Conservation (phyloP, 106 monocot genomes). For the Acanthochlamys bracteata region DNA sequence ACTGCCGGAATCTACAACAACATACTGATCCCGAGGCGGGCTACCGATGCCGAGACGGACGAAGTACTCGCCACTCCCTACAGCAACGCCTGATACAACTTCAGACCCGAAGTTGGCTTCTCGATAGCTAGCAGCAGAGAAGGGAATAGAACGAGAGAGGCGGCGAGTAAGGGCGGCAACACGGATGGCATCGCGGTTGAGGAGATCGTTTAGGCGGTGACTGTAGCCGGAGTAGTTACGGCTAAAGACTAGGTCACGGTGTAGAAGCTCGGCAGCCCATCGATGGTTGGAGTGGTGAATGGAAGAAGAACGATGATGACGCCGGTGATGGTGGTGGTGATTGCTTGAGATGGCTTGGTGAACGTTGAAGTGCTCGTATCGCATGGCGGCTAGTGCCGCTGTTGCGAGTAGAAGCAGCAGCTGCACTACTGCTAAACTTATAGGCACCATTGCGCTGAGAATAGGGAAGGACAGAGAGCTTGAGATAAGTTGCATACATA, state of each 20-base stretch:
- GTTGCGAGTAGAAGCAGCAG: neutral
- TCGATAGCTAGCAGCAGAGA: neutral
- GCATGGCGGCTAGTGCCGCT: neutral
- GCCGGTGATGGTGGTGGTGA: neutral
- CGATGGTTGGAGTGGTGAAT: neutral
- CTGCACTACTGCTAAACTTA: neutral
- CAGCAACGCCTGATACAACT: conserved; percentile 48
- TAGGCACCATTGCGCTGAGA: too few species aligned
- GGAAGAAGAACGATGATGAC: too few species aligned
- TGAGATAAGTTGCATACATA: too few species aligned
- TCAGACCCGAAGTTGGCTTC: conserved; percentile 38
- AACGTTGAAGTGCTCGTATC: conserved; percentile 14
- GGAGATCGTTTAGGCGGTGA: conserved; percentile 14
- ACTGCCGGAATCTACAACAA: conserved; percentile 80
- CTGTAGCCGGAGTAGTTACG: conserved; percentile 13
- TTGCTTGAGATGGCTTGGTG: conserved; percentile 4
- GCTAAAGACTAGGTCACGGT: conserved; percentile 21
- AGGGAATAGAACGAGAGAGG: conserved; percentile 6
- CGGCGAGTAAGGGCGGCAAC: conserved; percentile 17
- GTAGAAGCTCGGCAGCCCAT: conserved; percentile 17
- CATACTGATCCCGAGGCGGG: conserved; percentile 47
- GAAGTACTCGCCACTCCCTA: conserved; percentile 82
- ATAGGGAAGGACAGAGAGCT: too few species aligned
- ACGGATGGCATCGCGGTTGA: conserved; percentile 20
- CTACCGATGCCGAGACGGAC: conserved; percentile 66